Evolutionary conservation across 2,329 filamentous ascomycete species (phyloP).

Genomic region (Cucurbitaria berberidis): DNA sequence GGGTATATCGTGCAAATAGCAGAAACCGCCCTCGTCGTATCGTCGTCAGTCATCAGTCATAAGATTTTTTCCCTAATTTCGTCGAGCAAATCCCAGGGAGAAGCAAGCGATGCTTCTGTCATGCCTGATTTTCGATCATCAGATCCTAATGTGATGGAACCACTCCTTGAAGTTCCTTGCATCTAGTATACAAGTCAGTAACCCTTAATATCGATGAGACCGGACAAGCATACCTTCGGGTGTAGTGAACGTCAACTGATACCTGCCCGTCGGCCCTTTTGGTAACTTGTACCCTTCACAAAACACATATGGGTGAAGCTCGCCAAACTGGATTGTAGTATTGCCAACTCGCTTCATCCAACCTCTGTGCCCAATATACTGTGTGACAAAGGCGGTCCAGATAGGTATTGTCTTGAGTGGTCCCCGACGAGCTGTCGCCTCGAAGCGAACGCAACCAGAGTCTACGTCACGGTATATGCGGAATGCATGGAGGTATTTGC

Average conservation of each 20-base stretch:
- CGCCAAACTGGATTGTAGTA: slow-evolving; percentile 56
- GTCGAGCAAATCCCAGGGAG: neutral
- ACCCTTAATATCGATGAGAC: neutral
- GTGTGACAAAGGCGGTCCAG: slow-evolving; percentile 59
- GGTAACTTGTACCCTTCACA: slow-evolving; percentile 55
- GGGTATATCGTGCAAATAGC: slow-evolving; percentile 45
- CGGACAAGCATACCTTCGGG: slow-evolving; percentile 33
- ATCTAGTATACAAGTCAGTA: slow-evolving; percentile 22
- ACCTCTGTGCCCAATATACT: slow-evolving; percentile 52
- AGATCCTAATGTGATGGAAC: slow-evolving; percentile 38
- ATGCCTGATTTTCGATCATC: neutral
- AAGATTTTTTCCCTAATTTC: slow-evolving; percentile 20
- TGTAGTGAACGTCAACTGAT: slow-evolving; percentile 43
- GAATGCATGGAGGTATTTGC: slow-evolving; percentile 59
- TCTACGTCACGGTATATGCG: slow-evolving; percentile 60
- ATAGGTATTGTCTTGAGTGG: slow-evolving; percentile 62
- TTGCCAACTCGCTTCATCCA: slow-evolving; percentile 56
- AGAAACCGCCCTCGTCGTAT: slow-evolving; percentile 31
- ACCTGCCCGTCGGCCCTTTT: slow-evolving; percentile 37
- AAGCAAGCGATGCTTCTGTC: neutral
- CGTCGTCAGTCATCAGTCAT: slow-evolving; percentile 37
- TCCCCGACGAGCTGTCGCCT: slow-evolving; percentile 62
- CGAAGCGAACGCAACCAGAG: slow-evolving; percentile 61
- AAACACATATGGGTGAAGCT: slow-evolving; percentile 61
- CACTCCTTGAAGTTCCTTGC: slow-evolving; percentile 38